Base-by-base conservation (phyloP, 352 stramenopile species). In the Globisporangium cylindrosporum region DNA sequence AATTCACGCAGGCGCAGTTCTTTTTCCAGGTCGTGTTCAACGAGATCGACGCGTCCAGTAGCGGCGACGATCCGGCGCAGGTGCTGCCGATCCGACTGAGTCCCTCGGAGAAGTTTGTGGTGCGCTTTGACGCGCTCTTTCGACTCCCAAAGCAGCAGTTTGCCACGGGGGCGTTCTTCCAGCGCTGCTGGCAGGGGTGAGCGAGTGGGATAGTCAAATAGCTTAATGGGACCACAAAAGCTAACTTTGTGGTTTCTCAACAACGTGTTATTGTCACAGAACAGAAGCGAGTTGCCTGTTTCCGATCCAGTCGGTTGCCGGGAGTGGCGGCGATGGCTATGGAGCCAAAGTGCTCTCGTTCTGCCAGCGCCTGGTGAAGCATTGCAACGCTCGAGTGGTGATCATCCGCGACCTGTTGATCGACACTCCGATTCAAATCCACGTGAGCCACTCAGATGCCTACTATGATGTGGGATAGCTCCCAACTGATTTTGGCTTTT, bases 11-110 rank as follows among this genome's bases (percentile, higher is more conserved):
- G 29, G 67, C 68, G 1, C 64, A 36, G 12, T 92, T 95, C 64
- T 69, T 75, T 49, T 84, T 92, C 22, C 84, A 91, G 71, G 75
- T 88, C 14, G 76, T 85, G 22, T 88, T 91, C 59, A 67, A 77
- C 6, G 81, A 88, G 41, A 25, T 67, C 1, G 75, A 79, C 43
- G 4, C 66, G 4, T 57, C 51, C 3, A 41, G 18, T 6, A 32
- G 43, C 32, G 72, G 69, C 25, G 73, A 81, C 64, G 69, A 80
- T 20, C 64, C 24, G 6, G 29, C 34, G 22, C 56, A 73, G 14
- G 25, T 41, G 12, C 22, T 56, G 10, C 25, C 55, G 34, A 59
- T 68, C 1, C 64, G 66, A 25, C 38, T 89, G 38, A 73, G 78
- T 24, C 72, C 73, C 9, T 81, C 72, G 20, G 75, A 86, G n/a